These are phyloP conservation scores for Echeveria elegans DNA, from an alignment of 164 flowering plant species.

Conservation along the genomic window DNA sequence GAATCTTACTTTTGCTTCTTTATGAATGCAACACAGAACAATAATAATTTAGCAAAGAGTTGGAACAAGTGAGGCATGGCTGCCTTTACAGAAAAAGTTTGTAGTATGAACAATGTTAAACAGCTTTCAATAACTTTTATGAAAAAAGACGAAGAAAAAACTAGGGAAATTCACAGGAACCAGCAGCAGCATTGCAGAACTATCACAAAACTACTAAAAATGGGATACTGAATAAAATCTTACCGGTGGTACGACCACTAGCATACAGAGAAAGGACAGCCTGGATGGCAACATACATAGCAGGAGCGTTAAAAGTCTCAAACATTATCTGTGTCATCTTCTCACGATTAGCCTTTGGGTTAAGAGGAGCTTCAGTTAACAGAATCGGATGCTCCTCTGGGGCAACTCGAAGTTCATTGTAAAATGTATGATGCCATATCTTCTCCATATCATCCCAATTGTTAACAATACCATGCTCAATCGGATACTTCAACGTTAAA, in stretches of 20 bases:
- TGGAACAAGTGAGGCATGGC: no score
- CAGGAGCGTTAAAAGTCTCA: constrained; percentile 9
- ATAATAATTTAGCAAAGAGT: no score
- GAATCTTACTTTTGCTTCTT: no score
- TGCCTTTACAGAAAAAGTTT: no score
- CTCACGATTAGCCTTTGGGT: constrained; percentile 7
- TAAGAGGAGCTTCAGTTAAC: constrained; percentile 5
- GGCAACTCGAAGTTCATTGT: constrained; percentile 7
- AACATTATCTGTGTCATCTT: constrained; percentile 10
- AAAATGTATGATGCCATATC: constrained; percentile 9
- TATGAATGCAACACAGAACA: no score
- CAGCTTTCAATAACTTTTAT: no score
- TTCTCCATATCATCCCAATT: constrained; percentile 10
- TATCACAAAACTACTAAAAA: background rate
- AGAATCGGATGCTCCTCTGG: constrained; percentile 10
- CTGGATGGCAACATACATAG: constrained; percentile 8
- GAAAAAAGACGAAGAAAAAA: no score
- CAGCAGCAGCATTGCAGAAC: background rate
- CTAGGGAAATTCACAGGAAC: no score
- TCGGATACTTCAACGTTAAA: constrained; percentile 6
- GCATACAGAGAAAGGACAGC: constrained; percentile 10
- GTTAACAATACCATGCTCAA: constrained; percentile 9
- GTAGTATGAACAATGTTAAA: no score
- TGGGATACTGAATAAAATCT: no score
- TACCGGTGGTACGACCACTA: constrained; percentile 8